These are phyloP conservation scores for Blastobotrys terrestris DNA, from an alignment of 805 yeast genomes.

Conservation along the genomic window DNA sequence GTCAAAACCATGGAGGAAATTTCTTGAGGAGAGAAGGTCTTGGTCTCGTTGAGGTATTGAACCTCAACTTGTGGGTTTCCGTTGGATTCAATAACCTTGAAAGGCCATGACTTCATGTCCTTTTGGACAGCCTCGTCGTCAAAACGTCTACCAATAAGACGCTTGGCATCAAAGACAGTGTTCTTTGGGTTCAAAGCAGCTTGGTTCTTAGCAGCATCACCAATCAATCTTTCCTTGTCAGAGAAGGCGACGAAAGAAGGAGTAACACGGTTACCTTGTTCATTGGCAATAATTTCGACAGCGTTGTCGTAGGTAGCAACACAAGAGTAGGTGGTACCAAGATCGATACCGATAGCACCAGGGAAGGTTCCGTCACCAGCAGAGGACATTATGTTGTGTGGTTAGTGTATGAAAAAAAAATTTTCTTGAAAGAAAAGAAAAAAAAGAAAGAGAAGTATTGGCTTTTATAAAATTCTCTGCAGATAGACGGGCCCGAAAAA, in stretches of 20 bases:
- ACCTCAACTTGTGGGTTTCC: constrained; percentile 80
- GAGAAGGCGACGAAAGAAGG: constrained; percentile 96
- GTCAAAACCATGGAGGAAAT: constrained; percentile 86
- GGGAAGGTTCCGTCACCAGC: constrained; percentile 91
- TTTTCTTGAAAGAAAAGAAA: constrained; percentile 1
- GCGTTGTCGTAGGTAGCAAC: constrained; percentile 92
- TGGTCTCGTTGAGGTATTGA: constrained; percentile 77
- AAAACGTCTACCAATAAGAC: constrained; percentile 88
- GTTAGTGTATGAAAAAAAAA: neutral
- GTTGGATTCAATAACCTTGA: constrained; percentile 64
- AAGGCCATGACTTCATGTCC: constrained; percentile 93
- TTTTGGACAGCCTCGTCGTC: constrained; percentile 78
- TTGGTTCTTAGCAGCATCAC: constrained; percentile 97
- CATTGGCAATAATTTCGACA: constrained; percentile 94
- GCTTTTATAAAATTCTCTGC: neutral
- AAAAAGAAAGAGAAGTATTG: neutral
- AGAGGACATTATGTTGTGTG: constrained; percentile 22
- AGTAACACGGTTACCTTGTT: constrained; percentile 97
- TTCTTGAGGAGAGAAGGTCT: constrained; percentile 90
- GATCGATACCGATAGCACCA: constrained; percentile 99
- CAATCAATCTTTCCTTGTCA: constrained; percentile 85
- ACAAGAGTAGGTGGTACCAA: constrained; percentile 95
- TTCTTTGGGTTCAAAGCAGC: constrained; percentile 89
- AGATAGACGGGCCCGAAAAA: neutral
- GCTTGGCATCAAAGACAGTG: constrained; percentile 84